Evolutionary conservation across 345 rosid genomes (phyloP), one percentile per base, ranked within the genome.

Genomic region (Ceriops decandra): DNA sequence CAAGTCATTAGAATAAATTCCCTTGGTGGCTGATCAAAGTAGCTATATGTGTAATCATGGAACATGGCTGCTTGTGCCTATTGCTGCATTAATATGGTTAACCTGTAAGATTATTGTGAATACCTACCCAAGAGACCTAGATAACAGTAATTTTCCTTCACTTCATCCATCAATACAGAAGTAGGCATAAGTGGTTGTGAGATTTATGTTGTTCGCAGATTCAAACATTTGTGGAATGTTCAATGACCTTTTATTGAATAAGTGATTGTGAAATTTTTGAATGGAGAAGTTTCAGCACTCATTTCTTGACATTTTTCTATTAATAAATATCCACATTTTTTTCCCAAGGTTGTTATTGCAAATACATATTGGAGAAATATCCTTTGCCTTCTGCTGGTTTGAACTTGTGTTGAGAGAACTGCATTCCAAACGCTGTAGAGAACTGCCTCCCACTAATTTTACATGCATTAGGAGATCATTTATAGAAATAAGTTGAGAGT

Each of bases 401-500:
- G 63, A 51, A 68, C 15, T 67, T 73, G 65, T 19, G 17, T 68
- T 20, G 1, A 5, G 4, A 30, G 64, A 68, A 21, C 19, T 60
- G 33, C 51, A 36, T 22, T 19, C n/a, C 17, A 11, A 21, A 22
- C 5, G 17, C 5, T 57, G 35, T 13, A 42, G 49, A 42, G 49
- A 42, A 42, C 59, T 56, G 17, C 26, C 22, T 24, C 30, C 26
- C 59, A 24, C 59, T 9, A 2, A 10, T 24, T 11, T 42, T 42
- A 4, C 17, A 42, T 13, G 0, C 1, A 42, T 42, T 42, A 42
- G 49, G 49, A 11, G 49, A 42, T 13, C 49, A 42, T 42, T 13
- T 13, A 42, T 42, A 2, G 17, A 42, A 19, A 42, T 11, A 13
- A 42, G 5, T 11, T 42, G 49, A 42, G 49, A 13, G 49, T 11